Evolutionary conservation across 2,329 filamentous ascomycete species (phyloP).

Genomic region (Leptographium lundbergii): DNA sequence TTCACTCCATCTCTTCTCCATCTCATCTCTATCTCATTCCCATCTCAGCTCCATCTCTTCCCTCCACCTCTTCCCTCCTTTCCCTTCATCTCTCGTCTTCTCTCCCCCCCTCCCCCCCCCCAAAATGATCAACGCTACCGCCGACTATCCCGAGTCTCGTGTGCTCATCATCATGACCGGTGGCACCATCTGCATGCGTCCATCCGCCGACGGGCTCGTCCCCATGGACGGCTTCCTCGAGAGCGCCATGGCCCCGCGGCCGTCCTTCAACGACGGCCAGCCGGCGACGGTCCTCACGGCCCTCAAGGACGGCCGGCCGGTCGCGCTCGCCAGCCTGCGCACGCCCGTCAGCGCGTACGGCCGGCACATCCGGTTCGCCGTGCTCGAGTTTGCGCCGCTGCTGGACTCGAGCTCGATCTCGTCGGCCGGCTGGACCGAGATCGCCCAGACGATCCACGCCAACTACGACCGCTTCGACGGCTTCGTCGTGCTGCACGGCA

Average conservation of each 20-base stretch:
- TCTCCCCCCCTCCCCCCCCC: no score
- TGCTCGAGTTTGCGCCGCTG: slow-evolving; percentile 72
- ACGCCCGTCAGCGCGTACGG: slow-evolving; percentile 72
- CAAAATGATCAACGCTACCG: slow-evolving; percentile 2
- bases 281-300: slow-evolving; percentile 36
- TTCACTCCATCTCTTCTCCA: no score
- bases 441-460: slow-evolving; percentile 63
- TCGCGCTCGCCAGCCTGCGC: slow-evolving; percentile 54
- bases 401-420: slow-evolving; percentile 88
- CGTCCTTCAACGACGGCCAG: slow-evolving; percentile 72
- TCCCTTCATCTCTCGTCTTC: no score
- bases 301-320: slow-evolving; percentile 33
- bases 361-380: slow-evolving; percentile 69
- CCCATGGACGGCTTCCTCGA: slow-evolving; percentile 73
- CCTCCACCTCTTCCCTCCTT: neutral
- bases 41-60: neutral
- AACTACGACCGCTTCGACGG: slow-evolving; percentile 87
- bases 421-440: slow-evolving; percentile 73
- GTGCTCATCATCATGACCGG: slow-evolving; percentile 88
- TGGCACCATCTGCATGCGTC: slow-evolving; percentile 84
- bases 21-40: neutral
- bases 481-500: slow-evolving; percentile 84
- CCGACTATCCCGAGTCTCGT: slow-evolving; percentile 54
- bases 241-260: slow-evolving; percentile 66
- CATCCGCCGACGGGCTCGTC: slow-evolving; percentile 64